Conservation (phyloP, 208 protist species). For the Phytomonas serpens region DNA sequence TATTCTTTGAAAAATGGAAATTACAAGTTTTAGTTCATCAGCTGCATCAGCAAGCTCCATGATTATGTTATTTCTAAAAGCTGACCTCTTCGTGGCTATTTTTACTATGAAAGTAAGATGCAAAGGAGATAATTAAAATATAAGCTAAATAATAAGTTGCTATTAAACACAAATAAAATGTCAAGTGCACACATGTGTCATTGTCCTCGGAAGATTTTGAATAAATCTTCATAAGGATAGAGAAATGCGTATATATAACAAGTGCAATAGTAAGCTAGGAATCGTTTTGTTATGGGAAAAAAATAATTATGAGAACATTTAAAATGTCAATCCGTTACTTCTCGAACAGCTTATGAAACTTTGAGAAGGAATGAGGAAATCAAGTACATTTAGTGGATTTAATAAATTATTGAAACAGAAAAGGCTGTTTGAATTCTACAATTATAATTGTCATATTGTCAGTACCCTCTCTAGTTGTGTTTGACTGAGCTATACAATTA, state of each 20-base stretch:
- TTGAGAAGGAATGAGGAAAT: not conserved
- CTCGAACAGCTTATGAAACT: not conserved
- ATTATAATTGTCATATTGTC: slow-evolving; percentile 91
- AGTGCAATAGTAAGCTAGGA: slow-evolving; percentile 4
- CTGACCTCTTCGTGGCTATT: not conserved
- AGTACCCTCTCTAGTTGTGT: slow-evolving; percentile 40
- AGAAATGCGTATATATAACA: slow-evolving; percentile 11
- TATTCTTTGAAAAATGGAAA: slow-evolving; percentile 3
- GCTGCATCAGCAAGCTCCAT: not conserved
- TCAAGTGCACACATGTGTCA: not conserved
- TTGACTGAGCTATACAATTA: slow-evolving; percentile 51
- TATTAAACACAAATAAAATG: not conserved
- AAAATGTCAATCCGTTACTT: not conserved
- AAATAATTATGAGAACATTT: not conserved
- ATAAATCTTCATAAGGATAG: not conserved
- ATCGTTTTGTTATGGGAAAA: slow-evolving; percentile 7
- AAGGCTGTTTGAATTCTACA: slow-evolving; percentile 74
- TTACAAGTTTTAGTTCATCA: slow-evolving; percentile 7
- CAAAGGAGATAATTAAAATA: not conserved
- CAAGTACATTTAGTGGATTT: not conserved
- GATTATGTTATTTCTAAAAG: slow-evolving; percentile 5
- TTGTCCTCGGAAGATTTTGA: slow-evolving; percentile 6
- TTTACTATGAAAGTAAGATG: not conserved
- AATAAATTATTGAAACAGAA: slow-evolving; percentile 24
- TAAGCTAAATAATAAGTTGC: not conserved